These are phyloP conservation scores for Phytopythium vexans DNA, from an alignment of 352 stramenopile genomes.

Conservation along the genomic window DNA sequence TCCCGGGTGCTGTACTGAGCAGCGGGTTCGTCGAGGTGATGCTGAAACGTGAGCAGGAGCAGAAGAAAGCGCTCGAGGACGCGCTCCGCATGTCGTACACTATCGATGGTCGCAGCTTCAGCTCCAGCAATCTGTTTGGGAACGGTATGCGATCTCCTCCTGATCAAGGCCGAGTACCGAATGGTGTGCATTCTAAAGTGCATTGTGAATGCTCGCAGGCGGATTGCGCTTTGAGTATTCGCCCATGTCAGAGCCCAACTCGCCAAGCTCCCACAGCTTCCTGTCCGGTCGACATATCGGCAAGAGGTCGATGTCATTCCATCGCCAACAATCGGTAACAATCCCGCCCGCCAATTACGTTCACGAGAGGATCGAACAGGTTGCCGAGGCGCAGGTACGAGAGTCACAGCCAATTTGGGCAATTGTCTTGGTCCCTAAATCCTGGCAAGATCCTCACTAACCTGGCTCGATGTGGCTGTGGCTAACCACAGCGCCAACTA, in stretches of 20 bases:
- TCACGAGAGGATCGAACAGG: slow-evolving; percentile 53
- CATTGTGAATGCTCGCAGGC: not conserved
- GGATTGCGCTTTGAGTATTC: slow-evolving; percentile 14
- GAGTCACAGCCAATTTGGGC: not conserved
- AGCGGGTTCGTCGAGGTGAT: slow-evolving; percentile 83
- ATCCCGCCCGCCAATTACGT: slow-evolving; percentile 18
- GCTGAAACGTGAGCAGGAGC: slow-evolving; percentile 69
- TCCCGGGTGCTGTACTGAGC: slow-evolving; percentile 74
- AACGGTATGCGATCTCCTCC: slow-evolving; percentile 7
- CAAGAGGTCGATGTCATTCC: slow-evolving; percentile 15
- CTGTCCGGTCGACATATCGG: slow-evolving; percentile 8
- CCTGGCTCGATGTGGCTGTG: not conserved
- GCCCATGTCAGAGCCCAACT: slow-evolving; percentile 21
- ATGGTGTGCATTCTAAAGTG: not conserved
- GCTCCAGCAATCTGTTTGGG: slow-evolving; percentile 32
- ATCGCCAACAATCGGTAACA: slow-evolving; percentile 16
- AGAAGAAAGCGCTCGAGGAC: slow-evolving; percentile 52
- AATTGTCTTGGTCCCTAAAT: not conserved
- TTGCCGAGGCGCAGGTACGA: slow-evolving; percentile 50
- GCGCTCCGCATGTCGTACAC: slow-evolving; percentile 51
- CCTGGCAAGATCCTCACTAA: not conserved
- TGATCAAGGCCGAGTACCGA: slow-evolving; percentile 4
- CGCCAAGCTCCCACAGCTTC: slow-evolving; percentile 10
- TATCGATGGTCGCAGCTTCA: slow-evolving; percentile 44
- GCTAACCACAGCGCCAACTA: slow-evolving; percentile 29